Evolutionary conservation across 192 early-diverging fungal genomes (phyloP).

Genomic region (Rhizoclosmatium sp.): DNA sequence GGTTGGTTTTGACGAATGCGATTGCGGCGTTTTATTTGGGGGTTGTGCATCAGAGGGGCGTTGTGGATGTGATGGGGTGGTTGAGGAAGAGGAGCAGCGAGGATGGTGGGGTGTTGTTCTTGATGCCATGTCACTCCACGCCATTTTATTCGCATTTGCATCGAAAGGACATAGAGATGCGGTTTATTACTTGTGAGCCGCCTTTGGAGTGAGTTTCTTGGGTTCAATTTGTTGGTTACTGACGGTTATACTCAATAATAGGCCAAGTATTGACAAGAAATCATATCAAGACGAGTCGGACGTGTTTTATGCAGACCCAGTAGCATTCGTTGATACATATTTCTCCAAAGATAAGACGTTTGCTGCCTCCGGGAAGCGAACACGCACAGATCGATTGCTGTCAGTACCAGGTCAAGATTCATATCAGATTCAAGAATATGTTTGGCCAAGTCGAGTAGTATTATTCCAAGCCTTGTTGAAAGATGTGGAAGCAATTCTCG

Average conservation of each 20-base stretch:
- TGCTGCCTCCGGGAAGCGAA: not conserved
- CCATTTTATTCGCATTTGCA: constrained; percentile 90
- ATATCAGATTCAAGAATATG: constrained; percentile 43
- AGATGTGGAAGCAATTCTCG: constrained; percentile 8
- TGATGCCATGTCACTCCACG: constrained; percentile 99
- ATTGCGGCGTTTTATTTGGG: constrained; percentile 75
- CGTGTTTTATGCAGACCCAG: constrained; percentile 78
- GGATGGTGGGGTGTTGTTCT: constrained; percentile 66
- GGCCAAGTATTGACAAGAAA: constrained; percentile 20
- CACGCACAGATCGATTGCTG: not conserved
- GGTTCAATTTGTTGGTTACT: not conserved
- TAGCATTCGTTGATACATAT: constrained; percentile 57
- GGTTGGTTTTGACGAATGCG: constrained; percentile 72
- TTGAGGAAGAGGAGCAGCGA: constrained; percentile 59
- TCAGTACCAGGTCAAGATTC: constrained; percentile 36
- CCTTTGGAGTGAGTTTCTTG: constrained; percentile 65
- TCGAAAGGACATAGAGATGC: constrained; percentile 63
- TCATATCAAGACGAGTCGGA: constrained; percentile 77
- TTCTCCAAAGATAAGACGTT: constrained; percentile 35
- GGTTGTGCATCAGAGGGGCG: constrained; percentile 90
- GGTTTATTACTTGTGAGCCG: constrained; percentile 93
- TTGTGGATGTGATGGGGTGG: constrained; percentile 84
- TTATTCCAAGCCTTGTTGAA: constrained; percentile 73
- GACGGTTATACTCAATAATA: not conserved
- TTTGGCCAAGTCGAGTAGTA: constrained; percentile 79